Evolutionary conservation across 768 basidiomycete genomes (phyloP), one percentile per base, ranked within the genome.

Genomic region (Mycena rosella): DNA sequence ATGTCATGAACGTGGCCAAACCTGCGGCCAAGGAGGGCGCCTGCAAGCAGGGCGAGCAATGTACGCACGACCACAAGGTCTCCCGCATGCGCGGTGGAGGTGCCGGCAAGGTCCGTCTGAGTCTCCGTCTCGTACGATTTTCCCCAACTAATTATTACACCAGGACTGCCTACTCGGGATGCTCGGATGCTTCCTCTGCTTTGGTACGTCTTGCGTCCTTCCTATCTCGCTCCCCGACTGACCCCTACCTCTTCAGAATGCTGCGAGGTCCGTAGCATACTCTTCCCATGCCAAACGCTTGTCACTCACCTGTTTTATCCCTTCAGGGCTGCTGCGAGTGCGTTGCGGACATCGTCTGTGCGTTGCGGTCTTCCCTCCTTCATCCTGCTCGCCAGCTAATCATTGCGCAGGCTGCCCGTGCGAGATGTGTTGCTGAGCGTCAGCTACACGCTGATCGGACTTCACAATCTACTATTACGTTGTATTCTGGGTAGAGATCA

Each of bases 371-470:
- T 34, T 20, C 22, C 17, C 17, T 48, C 56, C 56, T n/a, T n/a
- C n/a, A n/a, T n/a, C n/a, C n/a, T n/a, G n/a, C n/a, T n/a, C 17
- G n/a, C n/a, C 61, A 48, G 8, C 9, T 26, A 0, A 7, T 30
- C 58, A n/a, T 13, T 27, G n/a, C 34, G 34, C 69, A 92, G 91
- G 91, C 78, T 93, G 91, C 84, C 91, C 91, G 11, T 93, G 91
- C 82, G 91, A 93, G 81, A 87, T 92, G 87, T 89, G 87, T 77
- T 92, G 90, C 76, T 90, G 82, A 81, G n/a, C n/a, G n/a, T n/a
- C n/a, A n/a, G n/a, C n/a, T n/a, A n/a, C n/a, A n/a, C n/a, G n/a
- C n/a, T n/a, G n/a, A n/a, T n/a, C n/a, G n/a, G n/a, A n/a, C n/a
- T n/a, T n/a, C n/a, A n/a, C n/a, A n/a, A n/a, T n/a, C n/a, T n/a